A percentile compares a stretch with the other conserved stretches of the same genome.
Evolutionary conservation across 1,284 basidiomycete species (phyloP).

Genomic region (Porogramme epimiltina): DNA sequence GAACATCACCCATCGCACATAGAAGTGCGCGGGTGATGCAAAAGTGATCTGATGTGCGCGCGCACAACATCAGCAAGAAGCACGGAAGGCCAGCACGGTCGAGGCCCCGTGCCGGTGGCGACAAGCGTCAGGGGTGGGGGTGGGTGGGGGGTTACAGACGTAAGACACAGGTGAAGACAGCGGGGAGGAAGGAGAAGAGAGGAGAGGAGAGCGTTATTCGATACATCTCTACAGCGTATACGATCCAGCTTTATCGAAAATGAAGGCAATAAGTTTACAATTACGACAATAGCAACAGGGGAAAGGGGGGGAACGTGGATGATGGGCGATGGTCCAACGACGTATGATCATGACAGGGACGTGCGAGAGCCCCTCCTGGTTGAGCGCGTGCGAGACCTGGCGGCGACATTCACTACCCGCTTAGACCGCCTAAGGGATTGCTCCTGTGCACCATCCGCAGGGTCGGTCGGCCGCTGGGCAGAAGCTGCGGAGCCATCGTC

Average conservation of each 20-base stretch:
- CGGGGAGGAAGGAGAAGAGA: slow-evolving; percentile 3
- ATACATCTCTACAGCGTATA: slow-evolving; percentile 26
- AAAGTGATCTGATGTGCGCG: slow-evolving; percentile 20
- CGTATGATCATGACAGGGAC: slow-evolving; percentile 33
- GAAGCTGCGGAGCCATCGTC: slow-evolving; percentile 1
- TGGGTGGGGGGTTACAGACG: neutral
- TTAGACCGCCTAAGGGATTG: slow-evolving; percentile 62
- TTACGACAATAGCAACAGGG: slow-evolving; percentile 9
- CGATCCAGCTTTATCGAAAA: slow-evolving; percentile 18
- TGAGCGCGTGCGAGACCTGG: slow-evolving; percentile 42
- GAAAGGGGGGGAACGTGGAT: slow-evolving; percentile 16
- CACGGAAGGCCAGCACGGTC: slow-evolving; percentile 5
- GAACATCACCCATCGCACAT: slow-evolving; percentile 25
- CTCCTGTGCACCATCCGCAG: slow-evolving; percentile 19
- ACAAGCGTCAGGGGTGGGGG: neutral
- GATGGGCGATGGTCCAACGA: neutral
- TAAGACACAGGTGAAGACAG: slow-evolving; percentile 1
- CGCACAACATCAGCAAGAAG: slow-evolving; percentile 22
- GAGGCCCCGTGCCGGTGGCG: slow-evolving; percentile 11
- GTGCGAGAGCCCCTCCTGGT: slow-evolving; percentile 35
- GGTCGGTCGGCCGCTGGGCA: neutral
- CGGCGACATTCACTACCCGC: slow-evolving; percentile 59
- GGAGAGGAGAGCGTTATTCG: slow-evolving; percentile 13
- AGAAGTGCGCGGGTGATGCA: slow-evolving; percentile 20
- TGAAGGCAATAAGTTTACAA: slow-evolving; percentile 31